phyloP scores from a whole-genome alignment of 2,329 filamentous ascomycete species.

The Sporothrix mexicana region DNA sequence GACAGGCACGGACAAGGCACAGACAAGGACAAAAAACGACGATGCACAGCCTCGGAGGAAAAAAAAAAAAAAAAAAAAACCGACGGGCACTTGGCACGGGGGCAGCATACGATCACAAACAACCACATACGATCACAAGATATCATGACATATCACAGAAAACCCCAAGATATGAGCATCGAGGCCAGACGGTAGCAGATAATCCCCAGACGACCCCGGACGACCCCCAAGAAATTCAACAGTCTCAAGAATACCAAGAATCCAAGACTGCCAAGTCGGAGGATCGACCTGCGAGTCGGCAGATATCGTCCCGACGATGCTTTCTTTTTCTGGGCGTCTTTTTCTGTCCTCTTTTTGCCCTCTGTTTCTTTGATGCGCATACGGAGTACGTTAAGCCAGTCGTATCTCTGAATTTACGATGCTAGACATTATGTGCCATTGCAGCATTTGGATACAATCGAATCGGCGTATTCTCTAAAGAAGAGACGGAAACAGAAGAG shows the following conservation, averaged over 20 bases:
- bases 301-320: background rate
- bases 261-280: background rate
- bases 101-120: background rate
- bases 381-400: background rate
- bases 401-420: background rate
- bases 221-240: too few relatives aligned
- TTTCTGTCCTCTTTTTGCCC: too few relatives aligned
- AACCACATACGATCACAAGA: background rate
- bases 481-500: background rate
- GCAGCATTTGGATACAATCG: too few relatives aligned
- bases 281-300: conserved; percentile 8
- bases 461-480: too few relatives aligned
- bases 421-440: background rate
- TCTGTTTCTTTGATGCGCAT: background rate
- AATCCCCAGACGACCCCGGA: too few relatives aligned
- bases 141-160: too few relatives aligned
- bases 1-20: background rate
- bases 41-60: too few relatives aligned
- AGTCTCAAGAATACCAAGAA: too few relatives aligned
- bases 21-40: too few relatives aligned
- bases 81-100: conserved; percentile 18
- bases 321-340: background rate
- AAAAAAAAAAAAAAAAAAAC: background rate
- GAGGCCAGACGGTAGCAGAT: too few relatives aligned
- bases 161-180: too few relatives aligned